These are phyloP conservation scores for Suillus spraguei DNA, from an alignment of 768 basidiomycete species.

Conservation along the genomic window DNA sequence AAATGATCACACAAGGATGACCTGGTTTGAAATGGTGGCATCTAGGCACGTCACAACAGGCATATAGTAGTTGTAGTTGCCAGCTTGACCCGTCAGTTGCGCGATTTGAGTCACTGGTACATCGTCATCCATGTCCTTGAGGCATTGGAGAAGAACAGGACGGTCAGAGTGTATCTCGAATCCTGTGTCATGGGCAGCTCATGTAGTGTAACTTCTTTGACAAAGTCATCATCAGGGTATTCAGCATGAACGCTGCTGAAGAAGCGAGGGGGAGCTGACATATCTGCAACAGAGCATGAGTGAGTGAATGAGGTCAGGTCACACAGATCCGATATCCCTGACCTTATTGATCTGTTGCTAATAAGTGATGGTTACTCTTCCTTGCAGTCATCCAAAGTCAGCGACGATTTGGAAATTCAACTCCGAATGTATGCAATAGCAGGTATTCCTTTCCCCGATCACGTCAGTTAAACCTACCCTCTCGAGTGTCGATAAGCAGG, in stretches of 20 bases:
- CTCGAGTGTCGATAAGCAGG: background rate
- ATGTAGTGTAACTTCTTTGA: conserved; percentile 22
- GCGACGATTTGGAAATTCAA: background rate
- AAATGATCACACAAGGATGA: conserved; percentile 8
- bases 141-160: no score
- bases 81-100: conserved; percentile 10
- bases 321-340: background rate
- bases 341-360: background rate
- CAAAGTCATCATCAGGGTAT: conserved; percentile 12
- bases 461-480: background rate
- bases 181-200: no score
- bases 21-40: background rate
- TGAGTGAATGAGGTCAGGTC: background rate
- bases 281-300: background rate
- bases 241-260: background rate
- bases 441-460: background rate
- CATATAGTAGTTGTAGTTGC: conserved; percentile 12
- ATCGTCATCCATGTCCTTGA: background rate
- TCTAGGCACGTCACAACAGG: conserved; percentile 8
- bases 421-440: background rate
- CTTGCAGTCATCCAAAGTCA: background rate
- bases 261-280: background rate
- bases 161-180: conserved; percentile 2
- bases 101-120: conserved; percentile 6
- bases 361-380: no score